phyloP scores from a whole-genome alignment of 2,329 filamentous ascomycete species.

The Didymella glomerata region DNA sequence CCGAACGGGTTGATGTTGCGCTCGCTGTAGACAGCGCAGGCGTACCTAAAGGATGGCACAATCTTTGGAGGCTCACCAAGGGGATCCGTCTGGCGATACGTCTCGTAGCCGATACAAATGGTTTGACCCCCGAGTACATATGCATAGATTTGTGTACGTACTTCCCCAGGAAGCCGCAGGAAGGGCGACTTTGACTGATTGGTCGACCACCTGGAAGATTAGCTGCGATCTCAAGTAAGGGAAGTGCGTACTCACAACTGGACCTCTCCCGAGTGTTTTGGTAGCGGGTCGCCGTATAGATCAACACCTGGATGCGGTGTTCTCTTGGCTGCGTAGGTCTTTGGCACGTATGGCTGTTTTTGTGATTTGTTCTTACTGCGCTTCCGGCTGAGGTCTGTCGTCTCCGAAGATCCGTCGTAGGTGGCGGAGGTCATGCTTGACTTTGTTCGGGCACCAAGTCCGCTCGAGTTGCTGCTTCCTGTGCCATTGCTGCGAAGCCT shows the following conservation, averaged over 20 bases:
- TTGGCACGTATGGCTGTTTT: slow-evolving; percentile 25
- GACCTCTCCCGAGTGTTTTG: slow-evolving; percentile 23
- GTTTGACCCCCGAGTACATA: slow-evolving; percentile 36
- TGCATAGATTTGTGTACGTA: slow-evolving; percentile 35
- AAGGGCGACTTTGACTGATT: slow-evolving; percentile 40
- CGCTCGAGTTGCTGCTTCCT: slow-evolving; percentile 18
- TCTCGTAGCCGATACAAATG: slow-evolving; percentile 38
- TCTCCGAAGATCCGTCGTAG: slow-evolving; percentile 18
- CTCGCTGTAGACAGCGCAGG: slow-evolving; percentile 27
- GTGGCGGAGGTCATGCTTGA: background rate
- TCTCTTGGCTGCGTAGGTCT: slow-evolving; percentile 24
- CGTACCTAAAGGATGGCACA: slow-evolving; percentile 35
- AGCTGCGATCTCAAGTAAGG: background rate
- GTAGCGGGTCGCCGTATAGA: slow-evolving; percentile 18
- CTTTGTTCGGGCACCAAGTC: background rate
- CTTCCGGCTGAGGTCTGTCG: slow-evolving; percentile 18
- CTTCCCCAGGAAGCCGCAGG: slow-evolving; percentile 34
- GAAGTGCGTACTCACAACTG: slow-evolving; percentile 24
- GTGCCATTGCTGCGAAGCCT: slow-evolving; percentile 22
- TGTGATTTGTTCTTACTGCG: slow-evolving; percentile 19
- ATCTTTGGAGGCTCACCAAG: background rate
- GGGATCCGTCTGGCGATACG: slow-evolving; percentile 22
- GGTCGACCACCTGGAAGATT: slow-evolving; percentile 27
- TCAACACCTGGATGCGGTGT: slow-evolving; percentile 20
- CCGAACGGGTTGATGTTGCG: slow-evolving; percentile 24